phyloP scores from a whole-genome alignment of 768 basidiomycete species.

The Tricholoma saponaceum region DNA sequence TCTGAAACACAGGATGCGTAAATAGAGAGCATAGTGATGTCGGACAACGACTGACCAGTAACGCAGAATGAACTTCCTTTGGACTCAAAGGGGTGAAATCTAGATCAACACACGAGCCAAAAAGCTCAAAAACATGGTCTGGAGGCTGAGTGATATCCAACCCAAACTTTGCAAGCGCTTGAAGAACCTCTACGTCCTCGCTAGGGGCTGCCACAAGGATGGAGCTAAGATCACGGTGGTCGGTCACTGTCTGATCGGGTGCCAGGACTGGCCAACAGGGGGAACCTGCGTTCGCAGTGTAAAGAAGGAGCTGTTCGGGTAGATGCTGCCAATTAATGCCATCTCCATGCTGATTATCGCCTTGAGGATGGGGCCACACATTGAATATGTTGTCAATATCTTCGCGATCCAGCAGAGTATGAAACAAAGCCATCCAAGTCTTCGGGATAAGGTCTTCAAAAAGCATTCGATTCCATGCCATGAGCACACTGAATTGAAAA shows the following conservation, averaged over 20 bases:
- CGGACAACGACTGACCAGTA: neutral
- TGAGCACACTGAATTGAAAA: slow-evolving; percentile 28
- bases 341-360: slow-evolving; percentile 30
- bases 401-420: slow-evolving; percentile 20
- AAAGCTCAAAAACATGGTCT: neutral
- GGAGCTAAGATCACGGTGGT: neutral
- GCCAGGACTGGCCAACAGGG: slow-evolving; percentile 34
- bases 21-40: neutral
- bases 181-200: neutral
- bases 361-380: slow-evolving; percentile 36
- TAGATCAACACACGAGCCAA: neutral
- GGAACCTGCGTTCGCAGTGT: slow-evolving; percentile 18
- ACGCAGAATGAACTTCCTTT: neutral
- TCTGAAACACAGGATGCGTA: slow-evolving; percentile 2
- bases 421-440: slow-evolving; percentile 37
- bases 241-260: neutral
- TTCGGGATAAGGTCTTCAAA: slow-evolving; percentile 41
- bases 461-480: slow-evolving; percentile 45
- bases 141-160: neutral
- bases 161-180: neutral
- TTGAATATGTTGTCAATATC: slow-evolving; percentile 26
- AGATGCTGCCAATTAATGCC: slow-evolving; percentile 34
- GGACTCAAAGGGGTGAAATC: neutral
- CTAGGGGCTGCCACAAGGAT: neutral
- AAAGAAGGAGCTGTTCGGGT: slow-evolving; percentile 23